These are phyloP conservation scores for Pseudopithomyces maydicus DNA, from an alignment of 2,329 filamentous ascomycete genomes.

Conservation along the genomic window DNA sequence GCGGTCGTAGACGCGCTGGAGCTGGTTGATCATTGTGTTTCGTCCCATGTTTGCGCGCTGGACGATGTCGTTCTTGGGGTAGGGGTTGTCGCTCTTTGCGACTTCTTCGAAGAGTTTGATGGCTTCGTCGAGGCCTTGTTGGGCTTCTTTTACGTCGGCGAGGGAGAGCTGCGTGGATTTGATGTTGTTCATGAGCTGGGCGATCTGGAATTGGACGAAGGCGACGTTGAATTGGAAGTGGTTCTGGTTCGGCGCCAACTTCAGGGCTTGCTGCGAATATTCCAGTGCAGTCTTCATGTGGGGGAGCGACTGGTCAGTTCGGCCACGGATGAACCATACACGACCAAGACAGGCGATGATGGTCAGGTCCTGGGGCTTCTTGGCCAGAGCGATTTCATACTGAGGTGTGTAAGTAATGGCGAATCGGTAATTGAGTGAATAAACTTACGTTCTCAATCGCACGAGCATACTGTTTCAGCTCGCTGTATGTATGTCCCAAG, in stretches of 20 bases:
- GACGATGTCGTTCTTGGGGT: conserved; percentile 87
- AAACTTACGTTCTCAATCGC: conserved; percentile 77
- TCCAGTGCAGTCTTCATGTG: conserved; percentile 68
- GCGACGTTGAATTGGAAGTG: conserved; percentile 98
- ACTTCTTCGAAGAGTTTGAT: conserved; percentile 71
- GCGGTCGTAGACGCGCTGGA: conserved; percentile 80
- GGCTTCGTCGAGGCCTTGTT: conserved; percentile 80
- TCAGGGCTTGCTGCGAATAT: conserved; percentile 71
- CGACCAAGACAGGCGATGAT: conserved; percentile 86
- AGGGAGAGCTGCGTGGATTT: conserved; percentile 78
- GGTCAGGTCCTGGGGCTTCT: conserved; percentile 77
- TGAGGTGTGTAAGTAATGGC: conserved; percentile 39
- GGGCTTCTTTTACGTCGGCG: conserved; percentile 79
- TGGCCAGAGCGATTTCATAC: conserved; percentile 84
- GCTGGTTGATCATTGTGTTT: conserved; percentile 91
- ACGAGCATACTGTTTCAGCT: conserved; percentile 86
- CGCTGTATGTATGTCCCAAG: conserved; percentile 88
- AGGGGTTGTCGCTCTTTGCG: conserved; percentile 69
- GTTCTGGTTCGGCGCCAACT: conserved; percentile 78
- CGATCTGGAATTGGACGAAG: conserved; percentile 95
- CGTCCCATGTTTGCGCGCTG: conserved; percentile 96
- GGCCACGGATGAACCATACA: conserved; percentile 82
- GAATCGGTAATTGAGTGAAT: not conserved
- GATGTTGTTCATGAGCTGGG: conserved; percentile 76
- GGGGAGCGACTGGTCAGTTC: conserved; percentile 67